phyloP scores from a whole-genome alignment of 1,284 basidiomycete species.

The Cutaneotrichosporon spelunceum region DNA sequence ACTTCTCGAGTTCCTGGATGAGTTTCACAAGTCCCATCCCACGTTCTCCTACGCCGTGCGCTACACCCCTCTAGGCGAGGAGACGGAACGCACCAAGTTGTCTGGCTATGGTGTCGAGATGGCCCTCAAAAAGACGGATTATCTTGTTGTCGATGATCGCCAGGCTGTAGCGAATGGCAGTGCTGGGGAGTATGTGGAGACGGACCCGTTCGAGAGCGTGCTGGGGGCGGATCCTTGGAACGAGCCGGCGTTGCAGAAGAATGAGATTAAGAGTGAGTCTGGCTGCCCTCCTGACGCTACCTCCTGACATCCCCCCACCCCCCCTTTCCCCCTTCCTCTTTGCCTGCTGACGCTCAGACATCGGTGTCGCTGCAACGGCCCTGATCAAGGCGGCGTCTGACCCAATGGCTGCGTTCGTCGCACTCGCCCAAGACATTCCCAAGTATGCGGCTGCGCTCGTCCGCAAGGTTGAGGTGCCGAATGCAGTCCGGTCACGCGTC shows the following conservation, averaged over 20 bases:
- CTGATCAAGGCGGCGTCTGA: constrained; percentile 63
- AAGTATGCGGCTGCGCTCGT: constrained; percentile 71
- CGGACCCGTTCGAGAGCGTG: constrained; percentile 25
- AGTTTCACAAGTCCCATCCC: constrained; percentile 54
- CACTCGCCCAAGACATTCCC: constrained; percentile 83
- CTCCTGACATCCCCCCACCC: constrained; percentile 6
- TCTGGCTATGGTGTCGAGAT: constrained; percentile 88
- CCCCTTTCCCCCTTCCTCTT: neutral
- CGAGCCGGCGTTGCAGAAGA: constrained; percentile 60
- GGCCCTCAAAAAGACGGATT: constrained; percentile 96
- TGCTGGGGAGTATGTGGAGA: neutral
- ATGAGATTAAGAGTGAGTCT: constrained; percentile 61
- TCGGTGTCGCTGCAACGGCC: constrained; percentile 70
- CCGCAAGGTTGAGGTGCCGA: constrained; percentile 58
- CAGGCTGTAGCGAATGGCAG: neutral
- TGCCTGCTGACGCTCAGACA: constrained; percentile 53
- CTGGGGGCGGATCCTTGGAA: constrained; percentile 49
- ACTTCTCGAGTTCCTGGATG: constrained; percentile 63
- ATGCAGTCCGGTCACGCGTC: constrained; percentile 59
- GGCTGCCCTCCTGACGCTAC: too few relatives aligned
- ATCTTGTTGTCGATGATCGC: constrained; percentile 87
- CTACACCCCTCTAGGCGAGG: constrained; percentile 53
- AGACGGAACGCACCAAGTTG: constrained; percentile 53
- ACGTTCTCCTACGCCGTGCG: constrained; percentile 71
- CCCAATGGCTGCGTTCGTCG: constrained; percentile 62